Percentiles rank a stretch among this genome's conserved stretches.
Conservation (phyloP, 306 rosid genomes). For the Cucumis hystrix region DNA sequence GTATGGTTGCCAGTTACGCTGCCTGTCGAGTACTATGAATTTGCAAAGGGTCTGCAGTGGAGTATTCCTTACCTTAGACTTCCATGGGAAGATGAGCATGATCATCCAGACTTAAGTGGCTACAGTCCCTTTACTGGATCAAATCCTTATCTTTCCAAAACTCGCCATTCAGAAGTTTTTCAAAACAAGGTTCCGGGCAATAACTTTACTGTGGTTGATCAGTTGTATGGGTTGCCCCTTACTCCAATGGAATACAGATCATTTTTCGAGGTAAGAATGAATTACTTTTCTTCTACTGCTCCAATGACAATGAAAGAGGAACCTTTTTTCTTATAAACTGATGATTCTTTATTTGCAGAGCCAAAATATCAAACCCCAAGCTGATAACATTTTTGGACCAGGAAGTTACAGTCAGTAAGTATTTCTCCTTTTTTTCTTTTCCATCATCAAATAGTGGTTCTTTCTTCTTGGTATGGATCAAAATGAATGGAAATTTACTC, state of each 20-base stretch:
- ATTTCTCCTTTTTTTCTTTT: not conserved
- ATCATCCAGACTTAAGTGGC: conserved; percentile 22
- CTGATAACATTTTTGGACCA: conserved; percentile 47
- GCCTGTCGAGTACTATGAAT: conserved; percentile 71
- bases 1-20: conserved; percentile 64
- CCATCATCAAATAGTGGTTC: not conserved
- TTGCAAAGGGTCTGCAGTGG: conserved; percentile 61
- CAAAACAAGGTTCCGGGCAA: conserved; percentile 18
- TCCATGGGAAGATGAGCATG: conserved; percentile 61
- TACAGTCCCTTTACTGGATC: conserved; percentile 37
- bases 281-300: conserved; percentile 3
- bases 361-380: conserved; percentile 47
- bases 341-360: conserved; percentile 29
- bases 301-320: not conserved
- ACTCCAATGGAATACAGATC: conserved; percentile 58
- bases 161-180: conserved; percentile 12
- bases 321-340: not conserved
- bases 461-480: not conserved
- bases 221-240: conserved; percentile 63
- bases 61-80: conserved; percentile 55
- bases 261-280: conserved; percentile 56
- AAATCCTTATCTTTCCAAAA: conserved; percentile 18
- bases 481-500: not conserved
- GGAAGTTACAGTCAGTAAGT: conserved; percentile 43
- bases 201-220: conserved; percentile 21